These are phyloP conservation scores for Pseudomonodictys pantanalensis DNA, from an alignment of 495 filamentous ascomycete genomes.

Conservation along the genomic window DNA sequence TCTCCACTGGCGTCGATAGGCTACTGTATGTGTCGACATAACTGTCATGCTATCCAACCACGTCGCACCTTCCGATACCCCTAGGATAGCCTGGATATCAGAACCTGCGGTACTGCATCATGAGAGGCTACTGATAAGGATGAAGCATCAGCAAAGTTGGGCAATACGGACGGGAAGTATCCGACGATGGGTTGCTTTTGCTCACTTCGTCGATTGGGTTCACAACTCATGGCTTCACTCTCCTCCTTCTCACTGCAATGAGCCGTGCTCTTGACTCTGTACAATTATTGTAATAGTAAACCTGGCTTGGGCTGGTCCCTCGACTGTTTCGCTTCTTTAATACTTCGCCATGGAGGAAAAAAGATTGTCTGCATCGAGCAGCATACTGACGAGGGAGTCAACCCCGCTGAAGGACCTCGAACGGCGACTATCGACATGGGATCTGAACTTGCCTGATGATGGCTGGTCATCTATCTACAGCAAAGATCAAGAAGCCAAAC, in stretches of 20 bases:
- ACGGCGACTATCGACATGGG: conserved; percentile 28
- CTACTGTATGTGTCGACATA: too few relatives aligned
- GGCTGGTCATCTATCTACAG: conserved; percentile 2
- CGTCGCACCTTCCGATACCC: conserved; percentile 3
- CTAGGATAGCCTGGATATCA: background rate
- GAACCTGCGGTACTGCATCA: background rate
- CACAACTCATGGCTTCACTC: background rate
- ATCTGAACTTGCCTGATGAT: conserved; percentile 51
- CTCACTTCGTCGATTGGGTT: background rate
- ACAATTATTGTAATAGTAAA: conserved; percentile 5
- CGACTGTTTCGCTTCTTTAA: background rate
- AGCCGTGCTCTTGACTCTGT: background rate
- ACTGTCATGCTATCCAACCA: conserved; percentile 1
- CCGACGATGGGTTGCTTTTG: background rate
- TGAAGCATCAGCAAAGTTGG: conserved; percentile 8
- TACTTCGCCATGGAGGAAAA: conserved; percentile 4
- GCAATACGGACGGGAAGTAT: background rate
- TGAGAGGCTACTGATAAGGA: conserved; percentile 14
- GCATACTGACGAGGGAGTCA: background rate
- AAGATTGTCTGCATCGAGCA: conserved; percentile 7
- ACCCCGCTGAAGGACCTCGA: conserved; percentile 2
- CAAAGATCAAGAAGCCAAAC: conserved; percentile 28
- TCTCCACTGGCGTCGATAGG: too few relatives aligned
- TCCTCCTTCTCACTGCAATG: background rate
- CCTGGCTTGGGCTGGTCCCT: conserved; percentile 5